Conservation (phyloP, 2,329 filamentous ascomycete species). For the Diaporthe longicolla region DNA sequence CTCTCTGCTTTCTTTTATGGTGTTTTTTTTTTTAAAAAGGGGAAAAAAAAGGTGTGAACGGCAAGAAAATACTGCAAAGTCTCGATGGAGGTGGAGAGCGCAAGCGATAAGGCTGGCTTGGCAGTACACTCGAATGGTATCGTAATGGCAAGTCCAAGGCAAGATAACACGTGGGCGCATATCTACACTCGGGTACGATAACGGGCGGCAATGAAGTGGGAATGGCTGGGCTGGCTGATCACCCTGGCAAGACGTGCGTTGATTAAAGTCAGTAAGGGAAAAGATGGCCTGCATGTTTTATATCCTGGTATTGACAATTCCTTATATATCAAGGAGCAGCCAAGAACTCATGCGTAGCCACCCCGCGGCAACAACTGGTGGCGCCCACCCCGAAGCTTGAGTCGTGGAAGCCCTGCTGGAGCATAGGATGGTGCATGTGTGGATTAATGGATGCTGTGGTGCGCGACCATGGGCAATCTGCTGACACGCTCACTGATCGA, state of each 20-base stretch:
- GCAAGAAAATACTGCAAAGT: background rate
- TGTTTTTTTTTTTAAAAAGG: background rate
- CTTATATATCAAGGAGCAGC: background rate
- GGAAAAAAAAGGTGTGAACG: background rate
- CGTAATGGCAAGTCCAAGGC: background rate
- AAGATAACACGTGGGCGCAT: conserved; percentile 7
- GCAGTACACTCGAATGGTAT: background rate
- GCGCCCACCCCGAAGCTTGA: conserved; percentile 18
- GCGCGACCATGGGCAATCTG: conserved; percentile 12
- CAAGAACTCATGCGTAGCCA: background rate
- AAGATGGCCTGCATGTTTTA: conserved; percentile 13
- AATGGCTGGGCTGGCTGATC: background rate
- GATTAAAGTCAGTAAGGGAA: background rate
- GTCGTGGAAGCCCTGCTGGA: background rate
- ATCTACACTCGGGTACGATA: background rate
- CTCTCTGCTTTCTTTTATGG: background rate
- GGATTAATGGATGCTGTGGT: conserved; percentile 13
- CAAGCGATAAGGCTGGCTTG: conserved; percentile 17
- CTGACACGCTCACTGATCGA: conserved; percentile 21
- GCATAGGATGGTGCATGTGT: background rate
- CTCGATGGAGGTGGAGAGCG: background rate
- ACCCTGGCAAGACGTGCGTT: background rate
- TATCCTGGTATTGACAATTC: background rate
- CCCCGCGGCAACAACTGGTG: background rate
- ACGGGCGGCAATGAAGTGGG: background rate